Evolutionary conservation across 768 basidiomycete genomes (phyloP).

Genomic region (Calocybe cyanea): DNA sequence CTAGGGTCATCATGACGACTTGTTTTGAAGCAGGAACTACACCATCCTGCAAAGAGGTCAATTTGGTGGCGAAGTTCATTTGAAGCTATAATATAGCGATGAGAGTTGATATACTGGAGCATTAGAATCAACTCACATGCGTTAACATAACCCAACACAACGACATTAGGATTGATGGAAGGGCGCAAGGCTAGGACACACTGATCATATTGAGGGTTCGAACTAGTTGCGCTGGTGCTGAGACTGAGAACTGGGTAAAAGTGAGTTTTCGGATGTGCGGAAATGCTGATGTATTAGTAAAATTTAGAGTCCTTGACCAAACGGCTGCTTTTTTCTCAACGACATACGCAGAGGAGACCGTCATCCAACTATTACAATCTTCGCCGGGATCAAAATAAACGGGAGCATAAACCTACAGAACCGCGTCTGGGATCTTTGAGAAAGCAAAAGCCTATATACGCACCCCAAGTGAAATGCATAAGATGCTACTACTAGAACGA

Average conservation of each 20-base stretch:
- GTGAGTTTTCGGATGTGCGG: constrained; percentile 1
- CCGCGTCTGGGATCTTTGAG: neutral
- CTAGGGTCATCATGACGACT: constrained; percentile 3
- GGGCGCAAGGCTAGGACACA: constrained; percentile 9
- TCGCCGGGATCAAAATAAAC: neutral
- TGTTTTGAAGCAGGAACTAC: constrained; percentile 9
- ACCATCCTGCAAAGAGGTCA: constrained; percentile 12
- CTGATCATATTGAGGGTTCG: constrained; percentile 3
- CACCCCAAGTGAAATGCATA: constrained; percentile 1
- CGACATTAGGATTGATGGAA: constrained; percentile 3
- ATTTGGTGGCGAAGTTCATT: constrained; percentile 2
- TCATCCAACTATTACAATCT: neutral
- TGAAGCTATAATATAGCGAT: neutral
- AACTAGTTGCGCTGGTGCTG: constrained; percentile 2
- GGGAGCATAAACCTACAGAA: neutral
- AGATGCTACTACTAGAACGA: neutral
- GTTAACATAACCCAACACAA: constrained; percentile 5
- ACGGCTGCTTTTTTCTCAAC: too few species aligned
- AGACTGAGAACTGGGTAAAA: constrained; percentile 11
- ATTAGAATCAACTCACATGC: neutral
- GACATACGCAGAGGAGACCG: neutral
- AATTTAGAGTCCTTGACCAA: too few species aligned
- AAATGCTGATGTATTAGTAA: too few species aligned
- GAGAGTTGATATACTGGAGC: neutral
- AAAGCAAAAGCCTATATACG: neutral